Evolutionary conservation across 1,139 yeast species (phyloP).

Genomic region (Pneumocystis carinii): DNA sequence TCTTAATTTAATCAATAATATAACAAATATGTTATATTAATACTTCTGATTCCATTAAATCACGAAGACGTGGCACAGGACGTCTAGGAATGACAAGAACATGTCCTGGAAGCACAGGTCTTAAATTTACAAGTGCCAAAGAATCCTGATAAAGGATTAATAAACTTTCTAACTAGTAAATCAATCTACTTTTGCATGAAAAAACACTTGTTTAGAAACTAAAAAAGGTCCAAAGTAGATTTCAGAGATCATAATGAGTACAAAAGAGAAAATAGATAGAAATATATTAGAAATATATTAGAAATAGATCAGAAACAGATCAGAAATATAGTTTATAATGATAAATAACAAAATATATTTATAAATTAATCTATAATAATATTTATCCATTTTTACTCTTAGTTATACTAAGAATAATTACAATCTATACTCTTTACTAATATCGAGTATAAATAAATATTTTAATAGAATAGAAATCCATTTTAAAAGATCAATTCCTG

Average conservation of each 20-base stretch:
- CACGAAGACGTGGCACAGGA: constrained; percentile 45
- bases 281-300: background rate
- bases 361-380: too few relatives aligned
- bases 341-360: too few relatives aligned
- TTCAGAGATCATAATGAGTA: background rate
- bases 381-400: too few relatives aligned
- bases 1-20: background rate
- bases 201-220: background rate
- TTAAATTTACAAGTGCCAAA: constrained; percentile 71
- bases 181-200: background rate
- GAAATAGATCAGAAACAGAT: background rate
- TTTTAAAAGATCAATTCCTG: too few relatives aligned
- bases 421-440: too few relatives aligned
- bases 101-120: constrained; percentile 84
- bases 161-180: constrained; percentile 4
- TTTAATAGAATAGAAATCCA: too few relatives aligned
- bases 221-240: background rate
- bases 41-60: constrained; percentile 54
- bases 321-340: too few relatives aligned
- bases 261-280: background rate
- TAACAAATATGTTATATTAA: constrained; percentile 34
- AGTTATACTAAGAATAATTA: too few relatives aligned
- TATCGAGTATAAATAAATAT: too few relatives aligned
- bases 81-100: constrained; percentile 69
- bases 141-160: constrained; percentile 22